Conservation (phyloP, 805 yeast species). For the Candida pini region DNA sequence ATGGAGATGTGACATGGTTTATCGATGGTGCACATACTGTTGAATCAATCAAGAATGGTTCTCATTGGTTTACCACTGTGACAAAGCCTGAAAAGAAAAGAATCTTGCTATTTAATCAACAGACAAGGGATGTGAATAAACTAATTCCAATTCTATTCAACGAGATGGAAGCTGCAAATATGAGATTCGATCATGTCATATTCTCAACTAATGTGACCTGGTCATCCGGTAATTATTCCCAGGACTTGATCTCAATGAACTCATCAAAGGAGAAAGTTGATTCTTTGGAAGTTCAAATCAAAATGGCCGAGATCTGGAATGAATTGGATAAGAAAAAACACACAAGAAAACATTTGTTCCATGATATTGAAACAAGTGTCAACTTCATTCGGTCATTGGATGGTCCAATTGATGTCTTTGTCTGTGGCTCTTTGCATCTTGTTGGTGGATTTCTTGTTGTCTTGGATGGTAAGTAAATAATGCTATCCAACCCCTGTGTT, state of each 20-base stretch:
- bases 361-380: slow-evolving; percentile 72
- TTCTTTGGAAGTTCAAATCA: slow-evolving; percentile 72
- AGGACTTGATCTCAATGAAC: slow-evolving; percentile 82
- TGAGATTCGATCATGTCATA: slow-evolving; percentile 66
- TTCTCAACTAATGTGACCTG: slow-evolving; percentile 93
- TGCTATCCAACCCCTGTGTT: not conserved
- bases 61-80: slow-evolving; percentile 63
- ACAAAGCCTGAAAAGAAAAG: slow-evolving; percentile 25
- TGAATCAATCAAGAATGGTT: slow-evolving; percentile 80
- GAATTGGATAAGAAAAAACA: slow-evolving; percentile 40
- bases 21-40: slow-evolving; percentile 95
- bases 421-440: slow-evolving; percentile 88
- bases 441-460: slow-evolving; percentile 94
- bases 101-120: slow-evolving; percentile 86
- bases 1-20: slow-evolving; percentile 59
- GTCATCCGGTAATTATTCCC: slow-evolving; percentile 72
- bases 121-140: slow-evolving; percentile 75
- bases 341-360: slow-evolving; percentile 45
- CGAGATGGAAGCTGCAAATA: slow-evolving; percentile 30
- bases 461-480: slow-evolving; percentile 42
- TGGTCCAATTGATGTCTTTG: slow-evolving; percentile 66
- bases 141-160: slow-evolving; percentile 51
- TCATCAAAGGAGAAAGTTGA: slow-evolving; percentile 76
- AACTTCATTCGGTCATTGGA: slow-evolving; percentile 44
- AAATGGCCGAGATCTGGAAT: slow-evolving; percentile 66